phyloP scores from a whole-genome alignment of 257 asterid genomes.

The Capsicum chinense region DNA sequence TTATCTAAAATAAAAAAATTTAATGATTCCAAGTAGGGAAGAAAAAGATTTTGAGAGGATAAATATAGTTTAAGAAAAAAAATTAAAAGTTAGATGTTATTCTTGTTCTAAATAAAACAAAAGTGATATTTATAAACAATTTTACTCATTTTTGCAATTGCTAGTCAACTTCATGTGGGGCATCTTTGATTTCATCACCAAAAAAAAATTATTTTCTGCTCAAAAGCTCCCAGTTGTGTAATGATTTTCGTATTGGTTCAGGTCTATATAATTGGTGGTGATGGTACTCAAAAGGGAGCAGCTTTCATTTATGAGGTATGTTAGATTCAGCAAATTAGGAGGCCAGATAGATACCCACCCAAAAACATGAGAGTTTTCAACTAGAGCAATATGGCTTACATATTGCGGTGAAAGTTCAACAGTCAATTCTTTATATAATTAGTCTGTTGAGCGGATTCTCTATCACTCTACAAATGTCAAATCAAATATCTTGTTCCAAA shows the following conservation, averaged over 20 bases:
- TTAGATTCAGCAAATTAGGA: constrained; percentile 23
- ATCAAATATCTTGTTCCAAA: background rate
- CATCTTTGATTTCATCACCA: constrained; percentile 5
- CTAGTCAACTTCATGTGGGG: background rate
- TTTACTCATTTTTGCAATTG: background rate
- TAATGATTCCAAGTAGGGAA: no score
- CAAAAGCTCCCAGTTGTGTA: constrained; percentile 38
- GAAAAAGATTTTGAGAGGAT: no score
- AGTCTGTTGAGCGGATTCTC: background rate
- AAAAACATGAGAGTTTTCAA: background rate
- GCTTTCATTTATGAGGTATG: constrained; percentile 80
- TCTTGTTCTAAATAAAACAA: no score
- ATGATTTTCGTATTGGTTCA: constrained; percentile 50
- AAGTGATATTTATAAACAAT: no score
- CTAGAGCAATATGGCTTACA: background rate
- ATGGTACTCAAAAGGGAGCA: constrained; percentile 96
- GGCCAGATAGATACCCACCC: background rate
- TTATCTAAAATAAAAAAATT: no score
- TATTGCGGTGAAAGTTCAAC: background rate
- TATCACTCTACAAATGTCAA: background rate
- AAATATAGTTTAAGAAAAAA: no score
- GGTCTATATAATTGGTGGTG: constrained; percentile 99
- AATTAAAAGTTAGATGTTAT: no score
- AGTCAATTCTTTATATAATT: background rate
- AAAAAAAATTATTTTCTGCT: background rate